Percentiles rank a stretch among this genome's conserved stretches.
These are phyloP conservation scores for Ephemerocybe angulata DNA, from an alignment of 768 basidiomycete genomes.

Conservation along the genomic window DNA sequence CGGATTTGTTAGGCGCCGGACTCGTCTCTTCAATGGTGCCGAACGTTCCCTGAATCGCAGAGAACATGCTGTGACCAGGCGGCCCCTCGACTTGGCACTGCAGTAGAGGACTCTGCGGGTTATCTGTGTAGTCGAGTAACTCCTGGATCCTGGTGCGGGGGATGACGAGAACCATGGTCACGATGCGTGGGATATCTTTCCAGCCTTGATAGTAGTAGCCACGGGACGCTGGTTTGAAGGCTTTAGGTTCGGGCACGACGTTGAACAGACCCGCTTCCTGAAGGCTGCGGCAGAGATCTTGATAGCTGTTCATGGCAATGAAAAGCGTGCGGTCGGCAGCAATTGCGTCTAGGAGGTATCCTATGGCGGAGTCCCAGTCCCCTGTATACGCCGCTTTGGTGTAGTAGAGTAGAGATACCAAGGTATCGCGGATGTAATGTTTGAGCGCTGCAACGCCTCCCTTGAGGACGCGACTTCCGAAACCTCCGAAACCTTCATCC, in stretches of 20 bases:
- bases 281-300: slow-evolving; percentile 46
- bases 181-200: slow-evolving; percentile 27
- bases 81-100: slow-evolving; percentile 27
- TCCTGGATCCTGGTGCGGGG: slow-evolving; percentile 30
- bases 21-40: slow-evolving; percentile 20
- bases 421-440: slow-evolving; percentile 47
- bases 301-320: slow-evolving; percentile 30
- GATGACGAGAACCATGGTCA: slow-evolving; percentile 32
- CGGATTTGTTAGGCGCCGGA: slow-evolving; percentile 5
- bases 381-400: slow-evolving; percentile 29
- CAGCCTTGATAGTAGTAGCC: slow-evolving; percentile 23
- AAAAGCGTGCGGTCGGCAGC: slow-evolving; percentile 18
- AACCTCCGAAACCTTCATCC: slow-evolving; percentile 28
- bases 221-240: neutral
- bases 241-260: slow-evolving; percentile 11
- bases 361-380: slow-evolving; percentile 44
- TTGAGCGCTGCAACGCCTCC: neutral
- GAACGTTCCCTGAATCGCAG: slow-evolving; percentile 30
- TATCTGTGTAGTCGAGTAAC: slow-evolving; percentile 12
- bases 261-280: slow-evolving; percentile 35
- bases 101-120: slow-evolving; percentile 29
- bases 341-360: slow-evolving; percentile 24
- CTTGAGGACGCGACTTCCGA: neutral
- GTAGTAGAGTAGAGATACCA: slow-evolving; percentile 41
- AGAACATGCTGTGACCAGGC: slow-evolving; percentile 27